Conservation (phyloP, 1,139 yeast genomes). For the Lizanozyma gosingica region DNA sequence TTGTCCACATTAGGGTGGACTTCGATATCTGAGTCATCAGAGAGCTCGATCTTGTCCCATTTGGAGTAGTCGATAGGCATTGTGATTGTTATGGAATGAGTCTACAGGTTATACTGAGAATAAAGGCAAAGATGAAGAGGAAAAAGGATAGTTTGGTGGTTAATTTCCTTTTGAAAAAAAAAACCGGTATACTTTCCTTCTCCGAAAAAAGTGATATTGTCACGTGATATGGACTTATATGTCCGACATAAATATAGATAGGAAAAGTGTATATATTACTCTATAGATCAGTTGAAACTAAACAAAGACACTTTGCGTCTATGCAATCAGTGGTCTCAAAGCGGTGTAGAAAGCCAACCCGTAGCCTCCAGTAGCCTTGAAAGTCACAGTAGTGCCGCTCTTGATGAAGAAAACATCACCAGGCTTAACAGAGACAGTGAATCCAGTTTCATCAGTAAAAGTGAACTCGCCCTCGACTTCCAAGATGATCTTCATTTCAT, state of each 20-base stretch:
- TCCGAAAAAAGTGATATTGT: no score
- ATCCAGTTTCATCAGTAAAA: constrained; percentile 55
- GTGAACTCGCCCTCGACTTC: constrained; percentile 58
- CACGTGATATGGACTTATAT: no score
- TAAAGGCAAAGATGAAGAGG: no score
- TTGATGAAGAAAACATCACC: constrained; percentile 64
- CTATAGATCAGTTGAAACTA: no score
- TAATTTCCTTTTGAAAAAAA: no score
- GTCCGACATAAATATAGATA: no score
- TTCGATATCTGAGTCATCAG: constrained; percentile 94
- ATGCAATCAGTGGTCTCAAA: constrained; percentile 34
- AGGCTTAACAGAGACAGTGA: constrained; percentile 45
- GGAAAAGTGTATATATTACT: no score
- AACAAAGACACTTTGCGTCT: not conserved
- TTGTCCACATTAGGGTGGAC: constrained; percentile 99
- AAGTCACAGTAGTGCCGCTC: constrained; percentile 60
- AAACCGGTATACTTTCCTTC: no score
- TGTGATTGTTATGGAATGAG: constrained; percentile 4
- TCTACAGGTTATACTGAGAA: no score
- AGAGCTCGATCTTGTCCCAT: constrained; percentile 93
- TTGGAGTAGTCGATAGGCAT: constrained; percentile 91
- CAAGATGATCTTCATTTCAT: constrained; percentile 62
- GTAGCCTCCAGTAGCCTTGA: constrained; percentile 47
- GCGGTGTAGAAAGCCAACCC: constrained; percentile 62
- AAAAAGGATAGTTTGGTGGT: no score